These are phyloP conservation scores for Ganoderma multipileum DNA, from an alignment of 1,284 basidiomycete species.

Conservation along the genomic window DNA sequence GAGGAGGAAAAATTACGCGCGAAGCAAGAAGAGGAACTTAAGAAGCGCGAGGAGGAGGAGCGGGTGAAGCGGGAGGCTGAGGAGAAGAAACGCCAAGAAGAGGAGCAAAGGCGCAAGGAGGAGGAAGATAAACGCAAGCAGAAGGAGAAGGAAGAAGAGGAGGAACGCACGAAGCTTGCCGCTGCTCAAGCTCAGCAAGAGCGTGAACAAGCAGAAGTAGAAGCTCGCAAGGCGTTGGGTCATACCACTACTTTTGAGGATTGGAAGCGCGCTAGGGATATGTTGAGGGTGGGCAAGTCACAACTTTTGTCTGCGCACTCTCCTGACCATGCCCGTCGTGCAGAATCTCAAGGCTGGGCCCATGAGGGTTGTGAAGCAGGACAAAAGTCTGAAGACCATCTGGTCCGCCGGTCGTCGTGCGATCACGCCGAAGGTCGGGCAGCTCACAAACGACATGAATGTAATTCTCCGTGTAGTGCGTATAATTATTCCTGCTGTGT, in stretches of 20 bases:
- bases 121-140: constrained; percentile 43
- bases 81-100: constrained; percentile 38
- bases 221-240: constrained; percentile 48
- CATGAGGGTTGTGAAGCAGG: constrained; percentile 77
- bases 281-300: constrained; percentile 58
- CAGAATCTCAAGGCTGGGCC: constrained; percentile 77
- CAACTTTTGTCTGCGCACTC: constrained; percentile 9
- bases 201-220: constrained; percentile 37
- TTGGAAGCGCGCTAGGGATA: constrained; percentile 69
- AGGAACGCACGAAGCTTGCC: constrained; percentile 44
- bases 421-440: constrained; percentile 92
- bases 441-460: constrained; percentile 82
- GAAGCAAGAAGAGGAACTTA: constrained; percentile 48
- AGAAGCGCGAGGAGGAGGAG: constrained; percentile 39
- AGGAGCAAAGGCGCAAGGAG: constrained; percentile 46
- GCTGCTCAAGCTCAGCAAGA: constrained; percentile 43
- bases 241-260: constrained; percentile 65
- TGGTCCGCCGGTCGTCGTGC: constrained; percentile 78
- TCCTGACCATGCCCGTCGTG: background rate
- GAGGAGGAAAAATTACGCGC: constrained; percentile 69
- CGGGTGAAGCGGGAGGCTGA: constrained; percentile 42
- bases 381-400: constrained; percentile 59
- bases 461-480: constrained; percentile 80
- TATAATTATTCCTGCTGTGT: constrained; percentile 27
- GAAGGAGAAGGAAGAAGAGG: constrained; percentile 45